Conservation (phyloP, 805 yeast genomes). For the Cyberlindnera xylosilytica region DNA sequence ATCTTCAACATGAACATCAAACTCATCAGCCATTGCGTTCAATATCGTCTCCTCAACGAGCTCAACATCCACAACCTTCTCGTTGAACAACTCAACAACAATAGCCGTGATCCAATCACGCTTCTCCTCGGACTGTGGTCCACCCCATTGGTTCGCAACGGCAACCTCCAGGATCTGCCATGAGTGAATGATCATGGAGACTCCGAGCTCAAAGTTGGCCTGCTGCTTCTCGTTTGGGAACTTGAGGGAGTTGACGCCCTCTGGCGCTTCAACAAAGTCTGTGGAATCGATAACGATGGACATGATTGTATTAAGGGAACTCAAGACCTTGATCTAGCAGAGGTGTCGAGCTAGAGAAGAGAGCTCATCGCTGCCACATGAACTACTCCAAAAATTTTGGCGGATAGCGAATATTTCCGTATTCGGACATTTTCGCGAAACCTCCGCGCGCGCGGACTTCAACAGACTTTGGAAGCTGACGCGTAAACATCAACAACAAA, state of each 20-base stretch:
- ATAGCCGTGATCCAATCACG: constrained; percentile 92
- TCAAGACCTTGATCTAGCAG: too few relatives aligned
- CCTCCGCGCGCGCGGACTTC: too few relatives aligned
- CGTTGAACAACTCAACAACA: constrained; percentile 72
- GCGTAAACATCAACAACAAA: too few relatives aligned
- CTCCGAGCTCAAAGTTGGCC: constrained; percentile 88
- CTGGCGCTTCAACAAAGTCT: constrained; percentile 53
- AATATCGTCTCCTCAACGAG: constrained; percentile 81
- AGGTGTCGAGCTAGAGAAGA: too few relatives aligned
- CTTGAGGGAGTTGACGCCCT: constrained; percentile 35
- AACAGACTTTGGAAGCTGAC: too few relatives aligned
- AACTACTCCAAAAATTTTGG: too few relatives aligned
- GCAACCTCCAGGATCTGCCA: constrained; percentile 92
- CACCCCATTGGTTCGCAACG: constrained; percentile 94
- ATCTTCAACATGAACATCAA: constrained; percentile 84
- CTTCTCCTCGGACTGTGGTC: constrained; percentile 84
- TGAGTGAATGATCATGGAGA: constrained; percentile 81
- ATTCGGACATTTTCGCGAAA: too few relatives aligned
- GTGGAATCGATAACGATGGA: constrained; percentile 33
- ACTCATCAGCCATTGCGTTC: constrained; percentile 93
- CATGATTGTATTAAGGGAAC: constrained; percentile 2
- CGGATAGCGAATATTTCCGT: too few relatives aligned
- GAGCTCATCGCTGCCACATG: too few relatives aligned
- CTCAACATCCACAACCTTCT: constrained; percentile 66
- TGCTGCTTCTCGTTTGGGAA: constrained; percentile 65